A percentile compares a stretch with the other conserved stretches of the same genome.
phyloP scores from a whole-genome alignment of 495 filamentous ascomycete genomes.

The Penicillium malachiteum region DNA sequence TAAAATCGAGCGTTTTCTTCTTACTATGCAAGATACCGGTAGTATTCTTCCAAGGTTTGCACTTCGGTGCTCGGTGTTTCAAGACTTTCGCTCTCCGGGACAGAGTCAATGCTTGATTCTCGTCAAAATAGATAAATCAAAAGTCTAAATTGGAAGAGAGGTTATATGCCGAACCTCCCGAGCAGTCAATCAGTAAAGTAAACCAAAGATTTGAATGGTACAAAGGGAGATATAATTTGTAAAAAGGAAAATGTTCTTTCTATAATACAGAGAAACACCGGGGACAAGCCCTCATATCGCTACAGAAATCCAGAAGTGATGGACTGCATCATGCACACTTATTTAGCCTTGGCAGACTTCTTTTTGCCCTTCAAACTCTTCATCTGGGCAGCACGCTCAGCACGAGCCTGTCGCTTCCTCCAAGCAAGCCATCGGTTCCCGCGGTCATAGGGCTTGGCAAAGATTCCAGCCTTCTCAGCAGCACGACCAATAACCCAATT shows the following conservation, averaged over 20 bases:
- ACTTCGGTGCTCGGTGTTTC: too few species aligned
- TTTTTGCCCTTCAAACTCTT: constrained; percentile 57
- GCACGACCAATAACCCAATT: constrained; percentile 82
- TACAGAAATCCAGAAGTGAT: constrained; percentile 27
- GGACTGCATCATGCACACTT: constrained; percentile 28
- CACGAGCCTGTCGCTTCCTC: constrained; percentile 56
- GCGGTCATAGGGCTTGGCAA: constrained; percentile 50
- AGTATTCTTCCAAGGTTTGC: too few species aligned
- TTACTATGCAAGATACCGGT: too few species aligned
- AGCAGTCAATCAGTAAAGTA: background rate
- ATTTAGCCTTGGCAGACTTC: constrained; percentile 43
- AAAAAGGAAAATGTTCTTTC: constrained; percentile 23
- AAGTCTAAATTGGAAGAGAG: too few species aligned
- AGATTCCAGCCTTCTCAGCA: constrained; percentile 58
- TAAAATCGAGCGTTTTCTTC: too few species aligned
- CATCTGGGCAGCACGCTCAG: constrained; percentile 54
- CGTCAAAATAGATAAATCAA: too few species aligned
- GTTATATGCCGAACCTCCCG: too few species aligned
- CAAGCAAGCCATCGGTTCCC: constrained; percentile 62
- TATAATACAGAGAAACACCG: constrained; percentile 44
- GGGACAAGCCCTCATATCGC: constrained; percentile 32
- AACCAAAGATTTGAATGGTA: background rate
- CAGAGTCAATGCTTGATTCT: too few species aligned
- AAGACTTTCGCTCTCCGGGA: too few species aligned
- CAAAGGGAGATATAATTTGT: constrained; percentile 16